A percentile compares a stretch with the other conserved stretches of the same genome.
Conservation (phyloP, 164 flowering plant genomes). For the Stephania cephalantha region DNA sequence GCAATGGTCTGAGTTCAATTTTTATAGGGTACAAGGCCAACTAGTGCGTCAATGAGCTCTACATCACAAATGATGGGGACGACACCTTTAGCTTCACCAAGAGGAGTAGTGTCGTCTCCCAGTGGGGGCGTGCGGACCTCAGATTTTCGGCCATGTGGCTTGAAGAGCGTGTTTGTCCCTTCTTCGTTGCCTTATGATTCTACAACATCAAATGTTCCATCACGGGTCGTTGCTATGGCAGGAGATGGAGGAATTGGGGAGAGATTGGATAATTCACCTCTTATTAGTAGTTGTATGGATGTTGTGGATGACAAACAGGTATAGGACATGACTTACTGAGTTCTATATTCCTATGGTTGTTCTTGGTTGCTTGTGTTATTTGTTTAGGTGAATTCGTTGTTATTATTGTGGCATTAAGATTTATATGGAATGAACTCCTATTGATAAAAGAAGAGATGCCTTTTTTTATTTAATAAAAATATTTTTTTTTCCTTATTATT, state of each 20-base stretch:
- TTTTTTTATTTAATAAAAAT: too few species aligned
- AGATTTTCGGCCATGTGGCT: slow-evolving; percentile 39
- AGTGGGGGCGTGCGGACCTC: slow-evolving; percentile 34
- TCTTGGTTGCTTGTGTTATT: not conserved
- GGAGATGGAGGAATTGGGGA: slow-evolving; percentile 41
- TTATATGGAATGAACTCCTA: not conserved
- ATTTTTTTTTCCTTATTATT: too few species aligned
- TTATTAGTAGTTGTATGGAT: slow-evolving; percentile 44
- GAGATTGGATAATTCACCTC: slow-evolving; percentile 35
- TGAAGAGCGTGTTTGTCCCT: slow-evolving; percentile 53
- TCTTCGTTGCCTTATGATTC: slow-evolving; percentile 44
- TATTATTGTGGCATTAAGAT: not conserved
- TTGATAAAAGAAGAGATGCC: too few species aligned
- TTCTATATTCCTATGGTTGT: not conserved
- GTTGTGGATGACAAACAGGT: slow-evolving; percentile 57
- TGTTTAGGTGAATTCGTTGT: not conserved
- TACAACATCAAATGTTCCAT: slow-evolving; percentile 26
- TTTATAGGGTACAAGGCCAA: slow-evolving; percentile 48
- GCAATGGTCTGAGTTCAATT: slow-evolving; percentile 8
- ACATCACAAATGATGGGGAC: slow-evolving; percentile 39
- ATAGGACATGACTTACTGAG: not conserved
- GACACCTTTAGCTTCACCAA: slow-evolving; percentile 42
- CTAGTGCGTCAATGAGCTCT: slow-evolving; percentile 24
- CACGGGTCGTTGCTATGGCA: slow-evolving; percentile 33
- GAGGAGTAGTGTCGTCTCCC: slow-evolving; percentile 42